These are phyloP conservation scores for Senna tora DNA, from an alignment of 306 rosid genomes.

Conservation along the genomic window DNA sequence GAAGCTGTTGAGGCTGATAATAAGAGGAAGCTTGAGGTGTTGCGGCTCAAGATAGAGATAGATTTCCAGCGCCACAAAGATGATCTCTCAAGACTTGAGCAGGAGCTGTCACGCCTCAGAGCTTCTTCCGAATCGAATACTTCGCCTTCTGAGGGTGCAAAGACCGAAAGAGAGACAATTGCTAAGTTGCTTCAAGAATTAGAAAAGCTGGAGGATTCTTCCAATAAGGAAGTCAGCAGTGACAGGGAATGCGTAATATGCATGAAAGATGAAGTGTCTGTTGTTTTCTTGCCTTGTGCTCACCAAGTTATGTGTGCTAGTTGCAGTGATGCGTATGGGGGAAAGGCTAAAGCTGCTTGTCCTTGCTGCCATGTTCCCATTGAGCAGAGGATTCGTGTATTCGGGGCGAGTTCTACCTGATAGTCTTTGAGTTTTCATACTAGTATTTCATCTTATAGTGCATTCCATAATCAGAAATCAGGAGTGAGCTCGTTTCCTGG, in stretches of 20 bases:
- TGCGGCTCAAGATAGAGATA: constrained; percentile 85
- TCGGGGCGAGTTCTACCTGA: constrained; percentile 87
- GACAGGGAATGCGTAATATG: constrained; percentile 84
- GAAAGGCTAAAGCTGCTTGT: constrained; percentile 70
- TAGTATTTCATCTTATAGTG: constrained; percentile 30
- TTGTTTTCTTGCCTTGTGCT: constrained; percentile 96
- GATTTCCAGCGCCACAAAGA: constrained; percentile 98
- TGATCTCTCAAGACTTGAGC: constrained; percentile 86
- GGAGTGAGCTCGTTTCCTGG: constrained; percentile 27
- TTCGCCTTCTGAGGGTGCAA: constrained; percentile 53
- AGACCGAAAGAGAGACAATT: constrained; percentile 76
- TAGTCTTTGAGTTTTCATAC: constrained; percentile 24
- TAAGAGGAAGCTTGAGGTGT: constrained; percentile 79
- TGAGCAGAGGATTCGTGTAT: constrained; percentile 87
- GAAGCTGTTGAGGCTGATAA: constrained; percentile 78
- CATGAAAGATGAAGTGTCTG: constrained; percentile 79
- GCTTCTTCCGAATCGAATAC: constrained; percentile 58
- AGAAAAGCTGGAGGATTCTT: constrained; percentile 62
- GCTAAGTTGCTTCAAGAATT: constrained; percentile 79
- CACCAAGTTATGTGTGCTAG: constrained; percentile 87
- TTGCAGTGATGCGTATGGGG: constrained; percentile 79
- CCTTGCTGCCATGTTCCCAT: constrained; percentile 84
- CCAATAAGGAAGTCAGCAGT: constrained; percentile 61
- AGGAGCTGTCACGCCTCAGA: constrained; percentile 77
- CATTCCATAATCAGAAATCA: constrained; percentile 40